These are phyloP conservation scores for Magnolia sinica DNA, from an alignment of 164 flowering plant genomes.

Conservation along the genomic window DNA sequence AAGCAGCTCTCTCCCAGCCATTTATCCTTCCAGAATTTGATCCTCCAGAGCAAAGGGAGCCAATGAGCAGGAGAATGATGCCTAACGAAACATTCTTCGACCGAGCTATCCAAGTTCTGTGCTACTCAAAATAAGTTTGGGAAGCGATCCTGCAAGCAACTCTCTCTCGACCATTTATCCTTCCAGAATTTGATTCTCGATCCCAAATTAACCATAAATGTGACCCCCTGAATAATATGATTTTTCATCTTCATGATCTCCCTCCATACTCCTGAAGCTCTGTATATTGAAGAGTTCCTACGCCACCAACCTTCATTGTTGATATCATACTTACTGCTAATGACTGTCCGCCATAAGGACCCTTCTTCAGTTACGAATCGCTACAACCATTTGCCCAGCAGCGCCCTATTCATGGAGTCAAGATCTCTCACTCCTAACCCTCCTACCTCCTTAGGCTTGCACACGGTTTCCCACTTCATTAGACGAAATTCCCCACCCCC, in stretches of 20 bases:
- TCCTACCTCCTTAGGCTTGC: not conserved
- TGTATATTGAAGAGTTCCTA: not conserved
- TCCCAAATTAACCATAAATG: not conserved
- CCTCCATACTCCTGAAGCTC: not conserved
- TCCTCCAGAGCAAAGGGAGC: no score
- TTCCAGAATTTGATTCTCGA: not conserved
- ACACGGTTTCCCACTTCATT: no score
- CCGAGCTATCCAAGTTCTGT: no score
- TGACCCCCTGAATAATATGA: not conserved
- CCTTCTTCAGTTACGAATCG: not conserved
- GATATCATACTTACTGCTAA: not conserved
- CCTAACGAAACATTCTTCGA: no score
- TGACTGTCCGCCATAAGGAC: not conserved
- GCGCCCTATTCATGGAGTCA: not conserved
- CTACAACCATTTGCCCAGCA: not conserved
- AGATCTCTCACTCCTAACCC: not conserved
- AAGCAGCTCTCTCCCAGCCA: no score
- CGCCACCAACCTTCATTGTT: no score
- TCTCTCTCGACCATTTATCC: not conserved
- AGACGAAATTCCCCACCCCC: no score
- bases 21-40: no score
- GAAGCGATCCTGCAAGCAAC: no score
- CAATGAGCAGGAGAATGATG: no score
- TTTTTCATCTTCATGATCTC: no score
- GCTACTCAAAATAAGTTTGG: no score